Base-by-base conservation (phyloP, 2,329 filamentous ascomycete species). In the Beauveria pseudobassiana region DNA sequence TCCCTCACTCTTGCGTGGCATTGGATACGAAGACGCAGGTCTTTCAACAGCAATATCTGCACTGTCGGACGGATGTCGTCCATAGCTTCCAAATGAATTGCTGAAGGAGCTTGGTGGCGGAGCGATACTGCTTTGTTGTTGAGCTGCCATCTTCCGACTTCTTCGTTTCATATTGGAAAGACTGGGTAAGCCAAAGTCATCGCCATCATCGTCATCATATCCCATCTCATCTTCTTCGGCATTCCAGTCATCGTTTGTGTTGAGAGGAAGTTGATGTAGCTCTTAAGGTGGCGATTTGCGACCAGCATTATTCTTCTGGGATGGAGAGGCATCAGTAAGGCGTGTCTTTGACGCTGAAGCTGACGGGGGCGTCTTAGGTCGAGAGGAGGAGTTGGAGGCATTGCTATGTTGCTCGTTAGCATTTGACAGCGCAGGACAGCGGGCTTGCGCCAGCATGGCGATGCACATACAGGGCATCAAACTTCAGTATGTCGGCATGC, bases 121-220 rank as follows among this genome's bases (percentile, higher is more conserved):
- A 72, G 71, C 58, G 65, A 71, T 61, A 65, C 67, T 65, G 67
- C 68, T 66, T 67, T 76, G 57, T 59, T 69, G 72, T 64, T 74
- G 80, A 20, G 79, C 75, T 48, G 80, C 82, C 67, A 80, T 80
- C 54, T 78, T 77, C 65, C 78, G 79, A 22, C 82, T 79, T 71
- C 90, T 90, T 67, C 90, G 84, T 69, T 93, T 89, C 88, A 95
- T 95, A 71, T 88, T 96, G 5, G 92, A 90, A 71, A 98, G 85
- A 71, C 92, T 97, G 2, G 93, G 93, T 28, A 98, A 80, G 1
- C 93, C 93, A 75, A 98, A 98, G 72, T 98, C 93, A 74, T 98
- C 93, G 64, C 96, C 93, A 67, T 95, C 89, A 62, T 92, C 90
- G 67, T 96, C 91, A 69, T 87, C 90, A 69, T 95, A 91, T 72